Conservation (phyloP, 495 filamentous ascomycete species). For the Eremomyces bilateralis region DNA sequence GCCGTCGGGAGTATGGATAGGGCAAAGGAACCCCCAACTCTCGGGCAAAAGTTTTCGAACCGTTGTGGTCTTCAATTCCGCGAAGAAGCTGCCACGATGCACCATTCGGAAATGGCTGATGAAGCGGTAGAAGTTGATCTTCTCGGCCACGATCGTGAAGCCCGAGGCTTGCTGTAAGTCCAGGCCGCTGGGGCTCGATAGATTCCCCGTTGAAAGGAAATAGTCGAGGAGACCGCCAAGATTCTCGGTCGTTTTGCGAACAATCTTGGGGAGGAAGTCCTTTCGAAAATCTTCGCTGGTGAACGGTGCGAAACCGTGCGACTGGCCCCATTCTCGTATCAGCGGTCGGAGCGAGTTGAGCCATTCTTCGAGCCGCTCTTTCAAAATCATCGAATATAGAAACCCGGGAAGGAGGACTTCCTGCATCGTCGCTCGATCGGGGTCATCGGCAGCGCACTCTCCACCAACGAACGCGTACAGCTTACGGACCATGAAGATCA, state of each 20-base stretch:
- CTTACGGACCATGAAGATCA: slow-evolving; percentile 91
- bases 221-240: slow-evolving; percentile 73
- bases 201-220: slow-evolving; percentile 88
- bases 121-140: slow-evolving; percentile 97
- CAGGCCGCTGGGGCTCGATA: slow-evolving; percentile 72
- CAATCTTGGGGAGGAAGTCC: slow-evolving; percentile 57
- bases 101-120: slow-evolving; percentile 99
- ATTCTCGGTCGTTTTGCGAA: slow-evolving; percentile 66
- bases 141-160: slow-evolving; percentile 91
- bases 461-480: slow-evolving; percentile 81
- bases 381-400: slow-evolving; percentile 83
- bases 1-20: slow-evolving; percentile 94
- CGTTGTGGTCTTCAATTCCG: slow-evolving; percentile 88
- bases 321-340: slow-evolving; percentile 48
- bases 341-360: slow-evolving; percentile 39
- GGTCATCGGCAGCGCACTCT: slow-evolving; percentile 82
- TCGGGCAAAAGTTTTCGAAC: slow-evolving; percentile 89
- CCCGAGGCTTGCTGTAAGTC: slow-evolving; percentile 88
- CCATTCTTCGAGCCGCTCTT: slow-evolving; percentile 82
- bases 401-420: slow-evolving; percentile 85
- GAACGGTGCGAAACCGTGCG: slow-evolving; percentile 39
- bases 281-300: slow-evolving; percentile 47
- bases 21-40: slow-evolving; percentile 94
- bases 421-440: slow-evolving; percentile 86
- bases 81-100: slow-evolving; percentile 96